phyloP scores from a whole-genome alignment of 2,329 filamentous ascomycete genomes.

The Pseudomassariella vexata region DNA sequence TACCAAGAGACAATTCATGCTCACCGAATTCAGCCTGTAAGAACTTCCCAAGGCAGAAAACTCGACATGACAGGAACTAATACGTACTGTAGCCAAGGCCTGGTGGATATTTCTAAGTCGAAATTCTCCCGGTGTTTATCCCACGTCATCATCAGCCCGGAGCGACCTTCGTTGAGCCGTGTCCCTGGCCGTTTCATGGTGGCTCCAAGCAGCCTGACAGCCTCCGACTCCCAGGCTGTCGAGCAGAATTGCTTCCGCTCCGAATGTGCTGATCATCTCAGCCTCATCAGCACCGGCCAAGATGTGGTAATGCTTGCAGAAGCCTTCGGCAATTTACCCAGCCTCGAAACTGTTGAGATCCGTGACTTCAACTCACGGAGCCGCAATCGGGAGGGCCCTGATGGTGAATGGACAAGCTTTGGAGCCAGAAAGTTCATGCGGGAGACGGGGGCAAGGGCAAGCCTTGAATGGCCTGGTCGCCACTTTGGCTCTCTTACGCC shows the following conservation, averaged over 20 bases:
- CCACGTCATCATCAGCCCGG: conserved; percentile 44
- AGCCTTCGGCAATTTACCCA: conserved; percentile 48
- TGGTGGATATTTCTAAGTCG: conserved; percentile 41
- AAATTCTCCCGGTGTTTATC: conserved; percentile 32
- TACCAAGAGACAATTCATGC: conserved; percentile 59
- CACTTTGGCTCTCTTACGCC: neutral
- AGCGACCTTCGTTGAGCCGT: conserved; percentile 14
- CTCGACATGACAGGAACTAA: conserved; percentile 25
- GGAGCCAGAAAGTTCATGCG: conserved; percentile 34
- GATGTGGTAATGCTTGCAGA: conserved; percentile 48
- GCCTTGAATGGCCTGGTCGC: conserved; percentile 6
- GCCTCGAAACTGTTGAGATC: conserved; percentile 51
- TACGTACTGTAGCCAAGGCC: conserved; percentile 45
- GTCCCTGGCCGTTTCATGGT: neutral
- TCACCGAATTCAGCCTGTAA: conserved; percentile 47
- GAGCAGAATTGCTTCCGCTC: too few species aligned
- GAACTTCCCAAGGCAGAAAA: conserved; percentile 30
- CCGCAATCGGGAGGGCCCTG: conserved; percentile 41
- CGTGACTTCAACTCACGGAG: conserved; percentile 49
- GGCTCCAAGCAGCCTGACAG: too few species aligned
- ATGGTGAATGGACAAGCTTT: conserved; percentile 47
- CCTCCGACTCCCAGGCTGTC: too few species aligned
- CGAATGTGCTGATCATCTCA: conserved; percentile 17
- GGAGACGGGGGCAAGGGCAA: conserved; percentile 27
- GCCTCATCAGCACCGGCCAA: conserved; percentile 35